Conservation (phyloP, 2,329 filamentous ascomycete species). For the Macrophomina tecta region DNA sequence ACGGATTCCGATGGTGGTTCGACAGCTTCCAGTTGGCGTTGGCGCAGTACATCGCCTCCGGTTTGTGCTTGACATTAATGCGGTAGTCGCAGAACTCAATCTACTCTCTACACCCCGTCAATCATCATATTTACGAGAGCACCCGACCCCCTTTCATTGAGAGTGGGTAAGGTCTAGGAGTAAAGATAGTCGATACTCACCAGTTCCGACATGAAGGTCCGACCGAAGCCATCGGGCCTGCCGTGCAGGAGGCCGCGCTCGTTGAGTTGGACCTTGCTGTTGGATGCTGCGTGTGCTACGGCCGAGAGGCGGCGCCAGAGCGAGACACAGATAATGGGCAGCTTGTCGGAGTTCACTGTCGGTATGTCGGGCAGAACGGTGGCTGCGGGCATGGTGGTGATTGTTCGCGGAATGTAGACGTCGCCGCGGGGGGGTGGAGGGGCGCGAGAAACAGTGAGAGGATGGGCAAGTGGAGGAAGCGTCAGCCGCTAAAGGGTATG, state of each 20-base stretch:
- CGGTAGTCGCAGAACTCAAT: background rate
- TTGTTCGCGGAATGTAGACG: too few species aligned
- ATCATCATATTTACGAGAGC: too few species aligned
- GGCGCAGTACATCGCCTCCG: background rate
- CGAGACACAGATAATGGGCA: background rate
- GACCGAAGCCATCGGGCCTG: background rate
- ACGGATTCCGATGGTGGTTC: background rate
- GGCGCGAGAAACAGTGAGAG: too few species aligned
- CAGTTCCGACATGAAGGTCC: background rate
- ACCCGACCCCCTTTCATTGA: too few species aligned
- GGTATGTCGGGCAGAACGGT: too few species aligned
- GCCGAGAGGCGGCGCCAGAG: background rate
- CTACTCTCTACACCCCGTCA: background rate
- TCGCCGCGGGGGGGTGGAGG: too few species aligned
- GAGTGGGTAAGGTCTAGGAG: too few species aligned
- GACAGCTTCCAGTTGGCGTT: background rate
- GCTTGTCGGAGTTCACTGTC: too few species aligned
- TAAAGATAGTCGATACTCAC: too few species aligned
- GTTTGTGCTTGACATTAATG: background rate
- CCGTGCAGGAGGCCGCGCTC: background rate
- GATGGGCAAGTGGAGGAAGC: too few species aligned
- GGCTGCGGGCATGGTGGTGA: too few species aligned
- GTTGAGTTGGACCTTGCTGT: background rate
- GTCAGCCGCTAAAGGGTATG: too few species aligned
- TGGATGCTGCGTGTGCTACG: background rate